Evolutionary conservation across 495 filamentous ascomycete genomes (phyloP).

Genomic region (Filosporella fistucella): DNA sequence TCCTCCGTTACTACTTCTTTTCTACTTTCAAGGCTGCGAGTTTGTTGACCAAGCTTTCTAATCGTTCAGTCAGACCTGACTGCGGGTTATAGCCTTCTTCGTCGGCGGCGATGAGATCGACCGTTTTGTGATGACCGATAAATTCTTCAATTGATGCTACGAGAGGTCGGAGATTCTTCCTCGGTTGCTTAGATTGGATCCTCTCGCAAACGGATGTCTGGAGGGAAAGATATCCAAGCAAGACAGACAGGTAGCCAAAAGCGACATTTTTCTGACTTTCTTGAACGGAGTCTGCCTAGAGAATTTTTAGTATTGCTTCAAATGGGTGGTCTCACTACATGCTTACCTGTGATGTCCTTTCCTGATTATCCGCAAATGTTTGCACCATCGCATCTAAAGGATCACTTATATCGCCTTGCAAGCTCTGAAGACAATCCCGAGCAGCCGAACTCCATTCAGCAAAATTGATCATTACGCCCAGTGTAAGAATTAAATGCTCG

Average conservation of each 20-base stretch:
- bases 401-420: slow-evolving; percentile 21
- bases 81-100: slow-evolving; percentile 39
- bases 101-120: slow-evolving; percentile 54
- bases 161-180: slow-evolving; percentile 55
- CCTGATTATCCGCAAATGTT: slow-evolving; percentile 48
- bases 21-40: slow-evolving; percentile 13
- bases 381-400: slow-evolving; percentile 41
- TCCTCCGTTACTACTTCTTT: too few species aligned
- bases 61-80: slow-evolving; percentile 39
- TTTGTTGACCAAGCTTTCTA: slow-evolving; percentile 18
- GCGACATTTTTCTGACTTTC: slow-evolving; percentile 84
- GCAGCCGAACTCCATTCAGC: slow-evolving; percentile 66
- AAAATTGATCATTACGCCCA: slow-evolving; percentile 88
- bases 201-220: slow-evolving; percentile 42
- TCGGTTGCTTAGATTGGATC: slow-evolving; percentile 48
- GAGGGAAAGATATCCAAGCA: slow-evolving; percentile 76
- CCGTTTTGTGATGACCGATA: slow-evolving; percentile 67
- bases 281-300: slow-evolving; percentile 76
- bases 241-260: slow-evolving; percentile 83
- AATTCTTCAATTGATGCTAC: slow-evolving; percentile 86
- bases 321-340: slow-evolving; percentile 31
- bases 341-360: slow-evolving; percentile 44
- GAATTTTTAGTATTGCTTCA: slow-evolving; percentile 1
- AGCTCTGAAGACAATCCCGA: slow-evolving; percentile 30
- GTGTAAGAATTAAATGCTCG: slow-evolving; percentile 70